Evolutionary conservation across 257 asterid genomes (phyloP).

Genomic region (Echites panduratus): DNA sequence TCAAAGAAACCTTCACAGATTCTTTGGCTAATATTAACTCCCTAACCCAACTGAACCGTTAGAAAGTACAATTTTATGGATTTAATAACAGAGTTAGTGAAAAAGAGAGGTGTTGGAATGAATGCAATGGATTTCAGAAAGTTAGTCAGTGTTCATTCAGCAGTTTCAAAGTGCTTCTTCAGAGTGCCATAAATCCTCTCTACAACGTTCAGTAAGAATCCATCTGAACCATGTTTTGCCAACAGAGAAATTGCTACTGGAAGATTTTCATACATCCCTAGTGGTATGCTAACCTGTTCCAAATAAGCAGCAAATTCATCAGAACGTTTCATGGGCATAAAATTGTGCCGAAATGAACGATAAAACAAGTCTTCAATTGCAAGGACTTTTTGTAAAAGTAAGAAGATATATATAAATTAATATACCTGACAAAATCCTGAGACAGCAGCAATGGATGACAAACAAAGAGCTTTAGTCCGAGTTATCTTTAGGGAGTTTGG

Average conservation of each 20-base stretch:
- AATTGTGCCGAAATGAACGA: not conserved
- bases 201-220: conserved; percentile 52
- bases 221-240: conserved; percentile 78
- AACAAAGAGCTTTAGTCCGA: conserved; percentile 81
- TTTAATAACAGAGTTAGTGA: too few relatives aligned
- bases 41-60: too few relatives aligned
- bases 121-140: too few relatives aligned
- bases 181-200: conserved; percentile 40
- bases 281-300: conserved; percentile 72
- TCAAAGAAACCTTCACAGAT: too few relatives aligned
- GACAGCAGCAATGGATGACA: conserved; percentile 80
- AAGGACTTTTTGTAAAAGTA: too few relatives aligned
- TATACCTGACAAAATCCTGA: conserved; percentile 96
- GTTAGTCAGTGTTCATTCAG: not conserved
- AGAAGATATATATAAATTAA: conserved; percentile 12
- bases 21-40: too few relatives aligned
- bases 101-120: too few relatives aligned
- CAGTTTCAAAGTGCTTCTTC: conserved; percentile 22
- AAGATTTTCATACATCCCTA: conserved; percentile 57
- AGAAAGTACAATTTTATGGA: too few relatives aligned
- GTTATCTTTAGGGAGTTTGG: conserved; percentile 50
- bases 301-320: not conserved
- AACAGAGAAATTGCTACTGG: conserved; percentile 70
- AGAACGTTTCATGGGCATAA: not conserved
- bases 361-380: not conserved